Conservation (phyloP, 1,284 basidiomycete genomes). For the Violaceomyces palustris region DNA sequence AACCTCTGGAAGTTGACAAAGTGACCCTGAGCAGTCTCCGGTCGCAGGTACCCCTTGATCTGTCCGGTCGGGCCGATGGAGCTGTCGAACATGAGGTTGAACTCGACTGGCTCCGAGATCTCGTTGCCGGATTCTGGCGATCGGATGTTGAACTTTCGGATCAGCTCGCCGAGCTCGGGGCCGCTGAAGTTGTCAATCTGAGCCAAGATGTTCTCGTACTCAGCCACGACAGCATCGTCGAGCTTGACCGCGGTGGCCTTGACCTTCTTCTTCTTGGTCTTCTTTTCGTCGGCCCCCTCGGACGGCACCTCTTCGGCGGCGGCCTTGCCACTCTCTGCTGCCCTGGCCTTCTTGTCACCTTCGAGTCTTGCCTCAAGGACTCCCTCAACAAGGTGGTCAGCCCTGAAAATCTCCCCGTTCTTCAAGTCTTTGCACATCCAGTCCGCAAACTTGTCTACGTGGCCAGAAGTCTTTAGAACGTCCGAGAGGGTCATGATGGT, state of each 20-base stretch:
- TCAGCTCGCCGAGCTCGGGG: constrained; percentile 79
- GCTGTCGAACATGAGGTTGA: constrained; percentile 98
- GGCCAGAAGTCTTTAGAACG: constrained; percentile 95
- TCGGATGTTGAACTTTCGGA: constrained; percentile 72
- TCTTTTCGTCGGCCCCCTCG: constrained; percentile 52
- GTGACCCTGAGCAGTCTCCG: constrained; percentile 97
- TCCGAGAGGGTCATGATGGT: constrained; percentile 93
- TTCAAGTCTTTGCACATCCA: constrained; percentile 98
- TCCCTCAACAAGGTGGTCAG: constrained; percentile 91
- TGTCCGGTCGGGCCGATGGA: constrained; percentile 97
- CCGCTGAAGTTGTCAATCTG: constrained; percentile 95
- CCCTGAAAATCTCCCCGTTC: constrained; percentile 92
- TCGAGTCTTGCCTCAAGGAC: constrained; percentile 85
- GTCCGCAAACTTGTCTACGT: constrained; percentile 96
- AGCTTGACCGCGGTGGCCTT: constrained; percentile 75
- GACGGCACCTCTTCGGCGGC: constrained; percentile 6
- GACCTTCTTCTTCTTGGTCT: constrained; percentile 76
- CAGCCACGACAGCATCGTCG: constrained; percentile 67
- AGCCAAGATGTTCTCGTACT: constrained; percentile 78
- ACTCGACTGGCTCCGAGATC: constrained; percentile 85
- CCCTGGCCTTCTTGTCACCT: constrained; percentile 85
- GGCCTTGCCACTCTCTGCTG: constrained; percentile 51
- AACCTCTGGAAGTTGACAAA: constrained; percentile 98
- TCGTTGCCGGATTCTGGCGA: constrained; percentile 92
- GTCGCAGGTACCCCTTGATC: constrained; percentile 91